Conservation (phyloP, 2,329 filamentous ascomycete species). For the Diplodia corticola region DNA sequence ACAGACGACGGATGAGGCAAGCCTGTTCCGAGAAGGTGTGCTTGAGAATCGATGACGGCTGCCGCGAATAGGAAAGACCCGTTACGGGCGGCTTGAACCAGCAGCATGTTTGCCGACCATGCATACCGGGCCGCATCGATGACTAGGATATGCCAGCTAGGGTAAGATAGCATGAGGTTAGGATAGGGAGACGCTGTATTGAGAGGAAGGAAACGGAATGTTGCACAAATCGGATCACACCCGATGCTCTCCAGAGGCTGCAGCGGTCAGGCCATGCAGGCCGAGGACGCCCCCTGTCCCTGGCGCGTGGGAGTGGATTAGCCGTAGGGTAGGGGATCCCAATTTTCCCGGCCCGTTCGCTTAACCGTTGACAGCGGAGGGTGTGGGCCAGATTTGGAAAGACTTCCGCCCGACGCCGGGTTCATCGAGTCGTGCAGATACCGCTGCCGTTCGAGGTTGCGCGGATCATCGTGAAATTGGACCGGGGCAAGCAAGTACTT, state of each 20-base stretch:
- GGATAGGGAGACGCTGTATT: neutral
- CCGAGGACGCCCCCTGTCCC: constrained; percentile 1
- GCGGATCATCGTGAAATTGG: constrained; percentile 22
- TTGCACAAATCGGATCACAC: constrained; percentile 19
- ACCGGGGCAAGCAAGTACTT: constrained; percentile 21
- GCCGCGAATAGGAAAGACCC: constrained; percentile 3
- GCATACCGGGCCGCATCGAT: constrained; percentile 15
- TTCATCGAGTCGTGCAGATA: constrained; percentile 16
- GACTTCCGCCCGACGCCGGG: constrained; percentile 12
- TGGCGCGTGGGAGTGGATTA: constrained; percentile 14
- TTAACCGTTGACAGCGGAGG: constrained; percentile 19
- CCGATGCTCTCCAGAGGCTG: constrained; percentile 4
- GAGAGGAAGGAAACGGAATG: constrained; percentile 7
- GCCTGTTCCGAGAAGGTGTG: constrained; percentile 4
- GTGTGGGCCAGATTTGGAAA: constrained; percentile 15
- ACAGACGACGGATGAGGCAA: neutral
- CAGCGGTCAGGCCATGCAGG: constrained; percentile 13
- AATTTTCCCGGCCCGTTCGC: constrained; percentile 23
- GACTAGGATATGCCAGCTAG: constrained; percentile 8
- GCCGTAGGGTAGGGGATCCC: constrained; percentile 22
- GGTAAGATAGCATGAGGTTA: neutral
- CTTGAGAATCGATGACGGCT: neutral
- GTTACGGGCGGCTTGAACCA: neutral
- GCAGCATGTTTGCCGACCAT: constrained; percentile 12
- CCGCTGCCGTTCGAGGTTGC: constrained; percentile 17